Base-by-base conservation (phyloP, 2,329 filamentous ascomycete genomes). In the Geoglossum cookeanum region DNA sequence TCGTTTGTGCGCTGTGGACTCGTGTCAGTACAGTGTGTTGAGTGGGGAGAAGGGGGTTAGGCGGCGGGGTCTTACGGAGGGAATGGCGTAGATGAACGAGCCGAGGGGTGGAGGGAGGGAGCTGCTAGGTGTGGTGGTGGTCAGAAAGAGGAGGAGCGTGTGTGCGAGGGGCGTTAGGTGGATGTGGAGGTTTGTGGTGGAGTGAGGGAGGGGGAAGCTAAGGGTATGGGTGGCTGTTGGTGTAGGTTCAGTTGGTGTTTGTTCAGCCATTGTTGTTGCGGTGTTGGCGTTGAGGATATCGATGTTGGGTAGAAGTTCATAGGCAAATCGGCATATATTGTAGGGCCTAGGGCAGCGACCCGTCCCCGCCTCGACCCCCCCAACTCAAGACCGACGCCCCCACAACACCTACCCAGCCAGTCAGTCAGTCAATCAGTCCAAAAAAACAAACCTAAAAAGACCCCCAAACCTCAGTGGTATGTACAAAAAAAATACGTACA, bases 21-120 rank as follows among this genome's bases (percentile, higher is more conserved):
- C 79, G 63, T 15, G 22, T 22, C 2, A 22, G 22, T 22, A 22
- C 22, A 22, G 22, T 2, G 22, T 2, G 22, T 22, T 22, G 22
- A 2, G 22, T 22, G 22, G 22, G 22, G 22, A n/a, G 6, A 4
- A 11, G 15, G 22, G 7, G 29, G 32, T 53, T 48, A 58, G 49
- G 32, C 39, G 1, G n/a, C 27, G 30, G 37, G 56, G 29, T 67
- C 74, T 64, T 73, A 95, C 92, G 71, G 95, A 85, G 15, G 92
- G 91, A 68, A 98, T 79, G 2, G 90, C 87, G 67, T 95, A 97
- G 51, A 97, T 87, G 66, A 97, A 91, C 55, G 88, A 95, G 2
- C 92, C 91, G 70, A 97, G 77, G 55, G 78, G 72, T 45, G 78
- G 37, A 11, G 47, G 47, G 29, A 27, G 13, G 15, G 17, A 55